Evolutionary conservation across 1,139 yeast species (phyloP), one percentile per base, ranked within the genome.

Genomic region (Debaryomyces singareniensis): DNA sequence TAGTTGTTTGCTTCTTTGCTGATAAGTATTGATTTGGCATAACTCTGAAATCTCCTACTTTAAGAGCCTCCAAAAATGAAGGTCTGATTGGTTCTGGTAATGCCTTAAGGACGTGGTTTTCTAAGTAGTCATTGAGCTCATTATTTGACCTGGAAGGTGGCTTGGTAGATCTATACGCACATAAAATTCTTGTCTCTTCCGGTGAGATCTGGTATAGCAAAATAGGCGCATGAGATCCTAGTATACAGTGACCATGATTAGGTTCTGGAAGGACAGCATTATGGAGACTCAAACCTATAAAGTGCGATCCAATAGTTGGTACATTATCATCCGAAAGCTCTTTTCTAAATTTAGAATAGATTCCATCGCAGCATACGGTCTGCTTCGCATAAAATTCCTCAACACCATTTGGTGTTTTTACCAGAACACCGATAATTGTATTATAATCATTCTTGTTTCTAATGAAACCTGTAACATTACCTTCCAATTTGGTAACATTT

Each of bases 1-100:
- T 65, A 44, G 74, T 75, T 11, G 67, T 68, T 42, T 67, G 72
- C 29, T 70, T 65, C 36, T 73, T 65, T 0, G 96, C 96, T 5
- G 95, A 75, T 35, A 91, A 66, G 57, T 75, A 91, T 48, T 93
- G 95, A 58, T 89, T 89, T 29, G 99, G 97, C 97, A 91, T 91
- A 28, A 85, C 73, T 41, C 85, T 76, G 51, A 82, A 75, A 44
- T 79, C 71, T 24, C 67, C 66, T 5, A 51, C 37, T 16, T 49
- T 53, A 24, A 67, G 35, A 3, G 70, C 70, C 16, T 56, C 55
- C 32, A 58, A 57, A 50, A 91, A 85, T 7, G 93, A 69, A 5
- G 94, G 84, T 41, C 69, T 64, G 28, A 82, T 58, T 20, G 55
- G 49, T 30, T 66, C 54, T 10, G 99, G 98, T 32, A 91, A 56